Base-by-base conservation (phyloP, 805 yeast species). In the Candida michaelii region DNA sequence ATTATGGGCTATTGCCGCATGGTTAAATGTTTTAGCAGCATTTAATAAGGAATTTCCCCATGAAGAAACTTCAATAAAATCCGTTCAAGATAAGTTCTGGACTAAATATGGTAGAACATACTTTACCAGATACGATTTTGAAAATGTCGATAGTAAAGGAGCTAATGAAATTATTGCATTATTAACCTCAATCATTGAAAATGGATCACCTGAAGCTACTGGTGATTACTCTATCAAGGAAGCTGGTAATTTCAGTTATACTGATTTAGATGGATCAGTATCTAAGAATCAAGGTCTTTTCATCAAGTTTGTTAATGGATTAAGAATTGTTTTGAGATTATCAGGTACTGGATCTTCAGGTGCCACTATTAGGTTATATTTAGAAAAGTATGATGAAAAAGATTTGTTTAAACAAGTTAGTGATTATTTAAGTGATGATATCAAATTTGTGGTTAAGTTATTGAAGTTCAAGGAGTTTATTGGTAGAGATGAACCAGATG, bases 321-420 rank as follows among this genome's bases (percentile, higher is more conserved):
- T 86, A 46, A 80, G 97, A 62, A 80, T 90, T 40, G 86, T 93
- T 27, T 85, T 89, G 41, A 83, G 99, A 65, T 74, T 93, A 50
- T 89, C 97, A 0, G 99, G 99, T 43, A 91, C 99, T 2, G 99
- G 99, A 12, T 89, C 97, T 1, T 83, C 96, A 1, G 99, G 99
- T 37, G 98, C 99, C 15, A 91, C 99, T 5, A 89, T 93, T 46
- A 80, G 99, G 65, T 74, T 91, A 53, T 91, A 91, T 68, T 69
- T 91, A 59, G 98, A 91, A 66, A 84, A 83, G 64, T 89, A 85
- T 69, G 93, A 88, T 57, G 55, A 64, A 39, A 48, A 77, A 14
- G 74, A 73, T 30, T 78, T 75, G 56, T 56, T 55, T 5, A 49
- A 63, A 50, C 63, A 71, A 36, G 91, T 89, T 10, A 85, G 85